Base-by-base conservation (phyloP, 768 basidiomycete species). In the Suillus placidus region DNA sequence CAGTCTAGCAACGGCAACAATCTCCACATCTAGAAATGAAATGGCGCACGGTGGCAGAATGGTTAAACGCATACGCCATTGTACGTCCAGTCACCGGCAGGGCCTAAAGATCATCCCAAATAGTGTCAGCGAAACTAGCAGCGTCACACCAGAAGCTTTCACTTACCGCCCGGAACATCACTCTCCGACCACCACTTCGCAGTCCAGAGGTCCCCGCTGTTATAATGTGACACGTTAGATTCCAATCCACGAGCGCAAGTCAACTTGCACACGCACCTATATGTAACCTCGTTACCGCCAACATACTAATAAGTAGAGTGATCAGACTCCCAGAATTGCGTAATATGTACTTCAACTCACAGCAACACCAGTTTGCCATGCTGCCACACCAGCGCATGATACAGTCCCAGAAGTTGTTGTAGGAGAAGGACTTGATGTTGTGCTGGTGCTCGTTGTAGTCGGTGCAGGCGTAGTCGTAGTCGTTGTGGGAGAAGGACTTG, bases 181-280 rank as follows among this genome's bases (percentile, higher is more conserved):
- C 71, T 70, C 51, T 83, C 73, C 12, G 76, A 78, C 85, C 86
- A 86, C 79, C 80, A 83, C 61, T 78, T 71, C 5, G 84, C 84
- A 1, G 76, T 80, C 85, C 85, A 87, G 12, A 85, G 74, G 66
- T 84, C 72, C 13, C 83, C 82, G 62, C 85, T 85, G 57, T 37
- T 12, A 37, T 38, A 20, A 40, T 20, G 42, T 13, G 40, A 26
- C n/a, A n/a, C 43, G 40, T 42, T 38, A 45, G 47, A 4, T 32
- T 1, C 26, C 43, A 38, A 3, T 23, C 16, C 9, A n/a, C 2
- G 12, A 26, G 4, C 37, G 6, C 34, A 7, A 23, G n/a, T 32
- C 32, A 18, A 6, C 16, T 12, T 8, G 18, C 14, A 20, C 8
- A 64, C 82, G 63, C 60, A 84, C 83, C 74, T 67, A 71, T 81